Conservation (phyloP, 2,329 filamentous ascomycete species). For the Monilinia aucupariae region DNA sequence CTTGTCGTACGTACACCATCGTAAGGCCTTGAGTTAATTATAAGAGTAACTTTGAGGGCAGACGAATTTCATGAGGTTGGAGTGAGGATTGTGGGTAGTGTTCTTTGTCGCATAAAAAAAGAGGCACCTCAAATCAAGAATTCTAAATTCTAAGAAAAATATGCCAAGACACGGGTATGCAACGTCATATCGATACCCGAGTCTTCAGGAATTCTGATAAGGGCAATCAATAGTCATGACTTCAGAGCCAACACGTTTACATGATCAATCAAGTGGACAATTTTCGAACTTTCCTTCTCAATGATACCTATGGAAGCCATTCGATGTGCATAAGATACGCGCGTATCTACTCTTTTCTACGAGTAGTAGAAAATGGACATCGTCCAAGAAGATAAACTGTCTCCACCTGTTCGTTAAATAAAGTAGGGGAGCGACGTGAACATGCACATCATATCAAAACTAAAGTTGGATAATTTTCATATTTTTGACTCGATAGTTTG, state of each 20-base stretch:
- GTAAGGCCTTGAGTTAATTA: slow-evolving; percentile 26
- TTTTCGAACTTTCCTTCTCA: background rate
- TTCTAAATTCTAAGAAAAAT: slow-evolving; percentile 18
- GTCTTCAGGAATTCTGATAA: slow-evolving; percentile 14
- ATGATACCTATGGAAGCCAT: background rate
- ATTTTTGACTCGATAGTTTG: slow-evolving; percentile 14
- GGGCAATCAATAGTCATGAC: background rate
- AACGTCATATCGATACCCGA: slow-evolving; percentile 15
- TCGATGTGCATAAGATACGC: background rate
- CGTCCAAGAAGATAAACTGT: background rate
- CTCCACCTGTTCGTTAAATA: background rate
- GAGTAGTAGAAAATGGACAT: background rate
- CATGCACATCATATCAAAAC: background rate
- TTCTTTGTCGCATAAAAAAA: background rate
- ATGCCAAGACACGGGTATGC: slow-evolving; percentile 17
- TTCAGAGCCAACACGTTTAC: slow-evolving; percentile 7
- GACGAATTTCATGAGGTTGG: background rate
- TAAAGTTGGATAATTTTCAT: slow-evolving; percentile 9
- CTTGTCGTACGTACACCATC: slow-evolving; percentile 95
- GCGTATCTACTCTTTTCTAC: background rate
- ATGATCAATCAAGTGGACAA: background rate
- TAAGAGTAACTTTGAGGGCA: background rate
- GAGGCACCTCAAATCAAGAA: slow-evolving; percentile 4
- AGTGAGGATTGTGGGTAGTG: too few species aligned
- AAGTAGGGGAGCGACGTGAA: background rate